These are phyloP conservation scores for Tubosaeta sp. DNA, from an alignment of 768 basidiomycete species.

Conservation along the genomic window DNA sequence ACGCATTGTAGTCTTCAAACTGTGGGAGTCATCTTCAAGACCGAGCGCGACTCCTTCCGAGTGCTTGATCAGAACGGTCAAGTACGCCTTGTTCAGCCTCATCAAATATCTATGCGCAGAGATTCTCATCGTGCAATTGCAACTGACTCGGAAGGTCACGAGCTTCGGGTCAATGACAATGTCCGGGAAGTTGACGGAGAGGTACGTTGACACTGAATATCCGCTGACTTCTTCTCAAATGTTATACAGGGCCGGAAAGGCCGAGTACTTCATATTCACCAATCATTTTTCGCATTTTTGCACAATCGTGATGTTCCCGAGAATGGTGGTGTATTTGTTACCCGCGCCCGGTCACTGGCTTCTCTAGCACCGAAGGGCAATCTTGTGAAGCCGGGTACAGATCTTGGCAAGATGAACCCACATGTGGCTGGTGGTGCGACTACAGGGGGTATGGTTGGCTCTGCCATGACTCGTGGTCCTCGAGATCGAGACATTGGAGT, in stretches of 20 bases:
- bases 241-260: conserved; percentile 71
- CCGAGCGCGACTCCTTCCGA: conserved; percentile 93
- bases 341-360: conserved; percentile 74
- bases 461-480: conserved; percentile 77
- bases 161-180: conserved; percentile 82
- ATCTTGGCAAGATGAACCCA: conserved; percentile 92
- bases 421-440: conserved; percentile 51
- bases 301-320: conserved; percentile 88
- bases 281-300: conserved; percentile 90
- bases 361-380: conserved; percentile 86
- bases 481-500: conserved; percentile 80
- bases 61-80: conserved; percentile 94
- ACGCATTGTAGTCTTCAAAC: conserved; percentile 66
- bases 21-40: conserved; percentile 96
- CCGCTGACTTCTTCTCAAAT: not conserved
- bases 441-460: conserved; percentile 75
- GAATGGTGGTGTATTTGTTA: conserved; percentile 94
- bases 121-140: conserved; percentile 82
- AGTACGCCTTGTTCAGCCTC: conserved; percentile 83
- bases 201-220: conserved; percentile 39
- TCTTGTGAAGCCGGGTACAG: conserved; percentile 58
- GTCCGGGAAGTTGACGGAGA: conserved; percentile 91
- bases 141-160: conserved; percentile 83
- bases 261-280: conserved; percentile 87
- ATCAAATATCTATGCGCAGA: conserved; percentile 89